These are phyloP conservation scores for Podospora comata DNA, from an alignment of 495 filamentous ascomycete genomes.

Conservation along the genomic window DNA sequence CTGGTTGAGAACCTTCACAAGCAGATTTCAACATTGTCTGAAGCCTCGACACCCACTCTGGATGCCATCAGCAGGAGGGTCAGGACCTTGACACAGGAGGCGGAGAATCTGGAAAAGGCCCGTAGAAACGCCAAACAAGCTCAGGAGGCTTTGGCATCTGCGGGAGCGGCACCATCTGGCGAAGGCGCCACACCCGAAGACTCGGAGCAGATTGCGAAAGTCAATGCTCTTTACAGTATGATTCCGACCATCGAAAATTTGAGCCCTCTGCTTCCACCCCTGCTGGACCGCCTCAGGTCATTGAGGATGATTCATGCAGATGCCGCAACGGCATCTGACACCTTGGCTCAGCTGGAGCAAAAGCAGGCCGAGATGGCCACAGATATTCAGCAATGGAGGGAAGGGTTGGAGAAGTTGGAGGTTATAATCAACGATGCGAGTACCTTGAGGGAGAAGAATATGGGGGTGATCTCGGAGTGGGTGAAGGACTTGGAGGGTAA, in stretches of 20 bases:
- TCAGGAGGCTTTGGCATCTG: constrained; percentile 54
- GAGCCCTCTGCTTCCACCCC: constrained; percentile 75
- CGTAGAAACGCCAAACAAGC: constrained; percentile 68
- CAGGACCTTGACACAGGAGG: constrained; percentile 71
- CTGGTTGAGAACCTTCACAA: constrained; percentile 75
- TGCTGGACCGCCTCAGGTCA: constrained; percentile 81
- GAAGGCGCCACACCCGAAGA: constrained; percentile 39
- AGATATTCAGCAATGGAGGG: constrained; percentile 84
- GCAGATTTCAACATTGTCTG: constrained; percentile 62
- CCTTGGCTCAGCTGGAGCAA: constrained; percentile 69
- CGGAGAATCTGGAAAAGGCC: constrained; percentile 70
- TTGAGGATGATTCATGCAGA: constrained; percentile 81
- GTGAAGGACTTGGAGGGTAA: constrained; percentile 81
- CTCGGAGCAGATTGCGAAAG: constrained; percentile 73
- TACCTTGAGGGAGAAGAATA: constrained; percentile 68
- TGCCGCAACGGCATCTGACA: constrained; percentile 80
- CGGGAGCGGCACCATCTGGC: constrained; percentile 37
- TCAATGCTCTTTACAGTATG: constrained; percentile 88
- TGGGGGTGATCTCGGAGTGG: constrained; percentile 79
- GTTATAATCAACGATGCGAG: constrained; percentile 64
- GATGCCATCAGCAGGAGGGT: constrained; percentile 73
- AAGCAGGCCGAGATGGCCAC: constrained; percentile 76
- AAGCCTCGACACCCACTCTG: constrained; percentile 62
- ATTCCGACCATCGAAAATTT: constrained; percentile 86
- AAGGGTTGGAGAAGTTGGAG: constrained; percentile 77